Conservation (phyloP, 148 eudicot species). For the Spergularia marina region DNA sequence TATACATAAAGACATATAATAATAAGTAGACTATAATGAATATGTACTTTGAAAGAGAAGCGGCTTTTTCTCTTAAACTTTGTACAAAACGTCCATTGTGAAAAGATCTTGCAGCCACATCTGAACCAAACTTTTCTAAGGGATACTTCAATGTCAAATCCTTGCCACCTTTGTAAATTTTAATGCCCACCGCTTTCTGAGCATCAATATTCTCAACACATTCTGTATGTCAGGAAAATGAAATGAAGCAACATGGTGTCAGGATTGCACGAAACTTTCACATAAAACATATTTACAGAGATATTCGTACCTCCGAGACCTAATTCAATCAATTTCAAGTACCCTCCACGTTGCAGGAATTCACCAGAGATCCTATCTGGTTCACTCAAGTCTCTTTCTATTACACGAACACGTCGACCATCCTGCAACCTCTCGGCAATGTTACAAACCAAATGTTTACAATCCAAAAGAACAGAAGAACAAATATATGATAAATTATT, state of each 20-base stretch:
- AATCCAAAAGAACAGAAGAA: background rate
- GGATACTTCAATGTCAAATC: slow-evolving; percentile 55
- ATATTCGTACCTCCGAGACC: slow-evolving; percentile 62
- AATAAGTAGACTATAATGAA: background rate
- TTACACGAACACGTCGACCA: slow-evolving; percentile 65
- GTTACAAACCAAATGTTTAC: background rate
- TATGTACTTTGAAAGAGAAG: slow-evolving; percentile 58
- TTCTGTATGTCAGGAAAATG: slow-evolving; percentile 34
- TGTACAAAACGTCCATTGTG: slow-evolving; percentile 80
- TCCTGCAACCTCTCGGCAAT: slow-evolving; percentile 45
- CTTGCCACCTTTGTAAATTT: slow-evolving; percentile 62
- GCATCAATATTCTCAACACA: slow-evolving; percentile 64
- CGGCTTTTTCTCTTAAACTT: slow-evolving; percentile 62
- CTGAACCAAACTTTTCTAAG: slow-evolving; percentile 43
- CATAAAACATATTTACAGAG: background rate
- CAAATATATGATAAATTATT: too few relatives aligned
- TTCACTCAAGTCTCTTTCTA: slow-evolving; percentile 67
- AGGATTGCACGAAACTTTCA: background rate
- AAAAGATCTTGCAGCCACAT: slow-evolving; percentile 63
- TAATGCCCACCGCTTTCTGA: slow-evolving; percentile 60
- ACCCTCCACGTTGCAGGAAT: slow-evolving; percentile 81
- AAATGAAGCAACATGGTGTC: background rate
- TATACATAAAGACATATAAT: background rate
- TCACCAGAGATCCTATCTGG: slow-evolving; percentile 77
- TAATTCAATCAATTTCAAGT: slow-evolving; percentile 60